Evolutionary conservation across 2,329 filamentous ascomycete species (phyloP), one percentile per base, ranked within the genome.

Genomic region (Exophiala sp.): DNA sequence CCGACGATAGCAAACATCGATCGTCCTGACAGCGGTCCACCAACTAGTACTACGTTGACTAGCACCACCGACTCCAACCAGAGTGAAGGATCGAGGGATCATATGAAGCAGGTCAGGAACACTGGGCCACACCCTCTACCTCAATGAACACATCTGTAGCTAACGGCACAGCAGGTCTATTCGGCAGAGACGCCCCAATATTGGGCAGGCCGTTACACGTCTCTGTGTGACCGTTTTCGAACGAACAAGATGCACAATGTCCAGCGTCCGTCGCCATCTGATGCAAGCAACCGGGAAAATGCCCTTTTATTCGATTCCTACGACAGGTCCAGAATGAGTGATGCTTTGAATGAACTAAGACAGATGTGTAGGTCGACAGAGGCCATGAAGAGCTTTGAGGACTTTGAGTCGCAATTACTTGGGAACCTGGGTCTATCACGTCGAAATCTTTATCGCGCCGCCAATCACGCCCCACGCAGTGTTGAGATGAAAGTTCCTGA

Each of bases 201-300:
- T 38, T 60, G 58, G 58, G 24, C 48, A 8, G 58, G 56, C 14
- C 58, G 58, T 16, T 59, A 56, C 51, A 32, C 56, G 30, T 44
- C 52, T 6, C 19, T 58, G 2, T 52, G 52, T 42, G 58, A 59
- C 30, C 54, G 50, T 16, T 24, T 57, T 19, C 43, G 46, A 27
- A 53, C 38, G 30, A 24, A 48, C 24, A 49, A 55, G 34, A 14
- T 52, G 37, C 10, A 32, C 27, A 23, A 16, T 21, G 34, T 16
- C 11, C 23, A 16, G 27, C 5, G 34, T 16, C 34, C 39, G 11
- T 43, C 50, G 7, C 16, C 39, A 3, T 34, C 40, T 2, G 40
- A 48, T 5, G 29, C 46, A 2, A 42, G 11, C 19, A 47, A 43
- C 24, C 45, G 50, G 27, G 41, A 43, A 18, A 21, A 38, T 16